Evolutionary conservation across 2,329 filamentous ascomycete genomes (phyloP), one percentile per base, ranked within the genome.

Genomic region (Tolypocladium cylindrosporum): DNA sequence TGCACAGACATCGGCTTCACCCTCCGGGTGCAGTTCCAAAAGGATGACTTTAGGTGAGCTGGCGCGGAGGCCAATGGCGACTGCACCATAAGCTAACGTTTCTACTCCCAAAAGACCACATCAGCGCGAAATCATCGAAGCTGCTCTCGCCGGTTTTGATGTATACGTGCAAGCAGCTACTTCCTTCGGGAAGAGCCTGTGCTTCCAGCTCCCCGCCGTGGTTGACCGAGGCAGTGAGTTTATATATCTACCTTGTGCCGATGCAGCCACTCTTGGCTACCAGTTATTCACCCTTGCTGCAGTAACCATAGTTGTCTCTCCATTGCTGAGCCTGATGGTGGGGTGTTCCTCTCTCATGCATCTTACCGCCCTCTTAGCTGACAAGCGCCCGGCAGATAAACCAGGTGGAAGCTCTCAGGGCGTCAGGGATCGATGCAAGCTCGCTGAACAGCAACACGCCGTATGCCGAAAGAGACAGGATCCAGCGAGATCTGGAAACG

Each of bases 121-220:
- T 42, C 93, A 97, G 69, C 85, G 90, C 60, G 91, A 97, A 67
- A 91, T 97, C 58, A 93, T 97, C 57, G 79, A 82, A 59, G 89
- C 90, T 9, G 89, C 90, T 3, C 79, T 97, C 10, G 84, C 88
- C 58, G 88, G 90, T 19, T 81, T 92, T 61, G 93, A 97, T 86
- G 88, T 97, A 50, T 97, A 96, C 68, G 82, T 97, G 1, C 93
- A 97, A 72, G 93, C 93, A 53, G 89, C 89, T 57, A 92, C 89
- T 3, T 90, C 88, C 11, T 97, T 97, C 71, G 93, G 92, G 48
- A 97, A 97, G 73, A 95, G 90, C 67, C 73, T 97, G 56, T 97
- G 93, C 75, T 97, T 93, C 69, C 92, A 97, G 70, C 79, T 97
- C 1, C 92, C 92, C 10, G 92, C 92, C 31, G 86, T 97, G 39